Base-by-base conservation (phyloP, 139 green algal species). In the Tetradesmus lagerheimii region DNA sequence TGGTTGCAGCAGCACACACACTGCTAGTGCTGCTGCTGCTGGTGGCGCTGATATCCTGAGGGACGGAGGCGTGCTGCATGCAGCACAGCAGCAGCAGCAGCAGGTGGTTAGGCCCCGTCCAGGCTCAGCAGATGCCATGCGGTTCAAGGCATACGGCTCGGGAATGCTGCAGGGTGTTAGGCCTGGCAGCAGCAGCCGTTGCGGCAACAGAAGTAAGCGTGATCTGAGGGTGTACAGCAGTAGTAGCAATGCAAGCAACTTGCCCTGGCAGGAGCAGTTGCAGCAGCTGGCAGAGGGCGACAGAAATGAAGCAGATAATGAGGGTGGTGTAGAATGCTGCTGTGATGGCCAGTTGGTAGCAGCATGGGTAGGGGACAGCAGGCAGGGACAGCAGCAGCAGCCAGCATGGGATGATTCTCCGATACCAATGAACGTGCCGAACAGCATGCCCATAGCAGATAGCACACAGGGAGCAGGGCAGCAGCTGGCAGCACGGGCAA, bases 401-500 rank as follows among this genome's bases (percentile, higher is more conserved):
- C 80, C 31, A 71, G 81, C 47, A 76, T 87, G 82, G 82, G 82
- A 87, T 0, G 53, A 50, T 23, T 87, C 82, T 5, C 82, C 57
- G 29, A 87, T 87, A 20, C 82, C 82, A 2, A 31, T 87, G 31
- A 50, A 87, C 25, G 37, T 41, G 9, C 82, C 82, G 0, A 87
- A 79, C 14, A 62, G 34, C 1, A 34, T 87, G 53, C 82, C 82
- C 2, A 79, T 87, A 3, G 82, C 82, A 29, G 82, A 43, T 29
- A 39, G 38, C 20, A 78, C 82, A 12, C 82, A 62, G 53, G 66
- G n/a, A 35, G 38, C 53, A 6, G n/a, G 37, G 11, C 43, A n/a
- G 27, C 27, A 67, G 8, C 41, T 66, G 53, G 79, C 79, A 38
- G 79, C 79, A 38, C 53, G 37, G 27, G 79, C 79, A 9, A 67